These are phyloP conservation scores for Bombardia bombarda DNA, from an alignment of 495 filamentous ascomycete genomes.

Conservation along the genomic window DNA sequence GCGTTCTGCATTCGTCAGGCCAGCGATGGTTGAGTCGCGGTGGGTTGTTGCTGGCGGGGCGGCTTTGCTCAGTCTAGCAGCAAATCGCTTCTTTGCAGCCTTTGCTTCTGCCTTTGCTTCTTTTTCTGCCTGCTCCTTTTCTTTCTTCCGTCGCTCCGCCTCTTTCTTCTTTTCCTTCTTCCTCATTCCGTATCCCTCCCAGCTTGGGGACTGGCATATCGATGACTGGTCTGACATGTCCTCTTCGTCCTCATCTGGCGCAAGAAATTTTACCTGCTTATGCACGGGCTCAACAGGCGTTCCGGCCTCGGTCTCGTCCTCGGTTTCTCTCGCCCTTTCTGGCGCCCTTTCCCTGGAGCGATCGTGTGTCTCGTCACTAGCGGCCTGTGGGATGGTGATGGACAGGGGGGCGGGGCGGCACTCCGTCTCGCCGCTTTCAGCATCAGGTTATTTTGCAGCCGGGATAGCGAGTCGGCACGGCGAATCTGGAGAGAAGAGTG, in stretches of 20 bases:
- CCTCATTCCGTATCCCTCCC: conserved; percentile 42
- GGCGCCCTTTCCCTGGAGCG: background rate
- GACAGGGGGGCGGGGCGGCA: conserved; percentile 32
- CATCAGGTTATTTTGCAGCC: conserved; percentile 27
- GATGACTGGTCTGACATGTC: conserved; percentile 42
- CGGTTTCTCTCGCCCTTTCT: conserved; percentile 1
- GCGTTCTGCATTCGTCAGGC: conserved; percentile 13
- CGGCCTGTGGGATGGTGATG: conserved; percentile 31
- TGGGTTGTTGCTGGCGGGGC: conserved; percentile 17
- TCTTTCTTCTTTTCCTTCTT: conserved; percentile 43
- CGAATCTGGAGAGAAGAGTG: conserved; percentile 13
- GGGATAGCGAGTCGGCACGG: conserved; percentile 15
- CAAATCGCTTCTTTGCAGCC: conserved; percentile 18
- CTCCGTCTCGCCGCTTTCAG: conserved; percentile 34
- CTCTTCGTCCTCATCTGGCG: conserved; percentile 28
- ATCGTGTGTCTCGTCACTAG: conserved; percentile 1
- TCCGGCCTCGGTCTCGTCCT: conserved; percentile 4
- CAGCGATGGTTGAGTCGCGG: conserved; percentile 3
- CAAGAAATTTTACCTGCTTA: conserved; percentile 36
- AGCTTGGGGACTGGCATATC: conserved; percentile 49
- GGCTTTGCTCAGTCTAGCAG: conserved; percentile 25
- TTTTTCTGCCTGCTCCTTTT: conserved; percentile 32
- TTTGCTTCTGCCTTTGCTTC: conserved; percentile 29
- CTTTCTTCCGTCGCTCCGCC: conserved; percentile 32
- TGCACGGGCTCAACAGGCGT: conserved; percentile 12